Conservation (phyloP, 805 yeast genomes). For the Yarrowia osloensis region DNA sequence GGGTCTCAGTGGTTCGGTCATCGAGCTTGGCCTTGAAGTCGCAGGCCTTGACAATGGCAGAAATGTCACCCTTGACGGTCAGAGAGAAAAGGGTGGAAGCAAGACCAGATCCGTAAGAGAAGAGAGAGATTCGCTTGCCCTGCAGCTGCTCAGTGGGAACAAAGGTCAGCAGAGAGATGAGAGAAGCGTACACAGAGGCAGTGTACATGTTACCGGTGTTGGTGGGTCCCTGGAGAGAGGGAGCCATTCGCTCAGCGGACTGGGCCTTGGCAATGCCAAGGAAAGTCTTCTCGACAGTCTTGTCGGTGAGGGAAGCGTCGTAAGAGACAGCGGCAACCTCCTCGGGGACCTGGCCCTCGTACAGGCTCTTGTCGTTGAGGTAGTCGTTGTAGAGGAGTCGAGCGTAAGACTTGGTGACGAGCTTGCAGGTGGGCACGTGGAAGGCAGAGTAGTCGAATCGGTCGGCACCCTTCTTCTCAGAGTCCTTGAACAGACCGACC, state of each 20-base stretch:
- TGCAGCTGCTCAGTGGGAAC: slow-evolving; percentile 74
- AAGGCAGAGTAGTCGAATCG: slow-evolving; percentile 90
- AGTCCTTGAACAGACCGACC: slow-evolving; percentile 50
- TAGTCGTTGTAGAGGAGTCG: slow-evolving; percentile 89
- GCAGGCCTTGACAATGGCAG: slow-evolving; percentile 62
- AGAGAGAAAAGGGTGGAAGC: slow-evolving; percentile 88
- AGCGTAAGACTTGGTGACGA: slow-evolving; percentile 89
- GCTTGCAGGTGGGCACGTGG: slow-evolving; percentile 98
- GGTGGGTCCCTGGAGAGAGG: slow-evolving; percentile 85
- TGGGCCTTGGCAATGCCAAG: slow-evolving; percentile 71
- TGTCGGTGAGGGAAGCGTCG: slow-evolving; percentile 78
- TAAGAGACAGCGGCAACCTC: slow-evolving; percentile 64
- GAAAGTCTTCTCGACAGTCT: slow-evolving; percentile 79
- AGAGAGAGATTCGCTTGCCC: slow-evolving; percentile 83
- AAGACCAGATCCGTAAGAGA: slow-evolving; percentile 97
- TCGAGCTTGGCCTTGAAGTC: slow-evolving; percentile 68
- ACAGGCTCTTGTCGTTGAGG: slow-evolving; percentile 64
- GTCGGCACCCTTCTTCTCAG: slow-evolving; percentile 51
- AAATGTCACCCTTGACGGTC: slow-evolving; percentile 77
- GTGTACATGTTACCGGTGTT: slow-evolving; percentile 99
- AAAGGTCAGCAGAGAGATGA: slow-evolving; percentile 75
- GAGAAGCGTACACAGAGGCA: slow-evolving; percentile 85
- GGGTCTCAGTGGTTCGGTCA: slow-evolving; percentile 65
- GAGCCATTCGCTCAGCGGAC: slow-evolving; percentile 67
- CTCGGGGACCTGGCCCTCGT: slow-evolving; percentile 52